Conservation (phyloP, 2,329 filamentous ascomycete genomes). For the Colletotrichum viniferum region DNA sequence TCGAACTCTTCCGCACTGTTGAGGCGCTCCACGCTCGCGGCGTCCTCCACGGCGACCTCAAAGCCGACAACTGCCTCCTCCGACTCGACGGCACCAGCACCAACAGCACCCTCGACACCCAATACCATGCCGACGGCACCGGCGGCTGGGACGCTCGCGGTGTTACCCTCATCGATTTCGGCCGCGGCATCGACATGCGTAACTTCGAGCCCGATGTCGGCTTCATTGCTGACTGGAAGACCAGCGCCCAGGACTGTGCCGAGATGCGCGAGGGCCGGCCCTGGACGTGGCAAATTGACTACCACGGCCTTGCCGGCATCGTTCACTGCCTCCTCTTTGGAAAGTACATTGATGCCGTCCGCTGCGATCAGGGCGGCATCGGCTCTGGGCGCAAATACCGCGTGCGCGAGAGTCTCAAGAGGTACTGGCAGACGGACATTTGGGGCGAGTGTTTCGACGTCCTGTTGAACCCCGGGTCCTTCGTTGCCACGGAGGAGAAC, state of each 20-base stretch:
- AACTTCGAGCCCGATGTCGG: conserved; percentile 77
- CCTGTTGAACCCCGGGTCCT: conserved; percentile 79
- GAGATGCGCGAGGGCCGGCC: conserved; percentile 94
- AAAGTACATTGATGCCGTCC: conserved; percentile 86
- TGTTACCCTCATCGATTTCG: conserved; percentile 90
- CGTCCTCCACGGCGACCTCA: conserved; percentile 91
- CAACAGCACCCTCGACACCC: conserved; percentile 54
- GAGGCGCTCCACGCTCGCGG: conserved; percentile 82
- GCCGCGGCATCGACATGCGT: conserved; percentile 91
- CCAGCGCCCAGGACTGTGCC: conserved; percentile 83
- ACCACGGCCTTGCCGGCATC: conserved; percentile 88
- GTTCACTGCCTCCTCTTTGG: conserved; percentile 91
- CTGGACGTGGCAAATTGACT: conserved; percentile 98
- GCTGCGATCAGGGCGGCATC: conserved; percentile 57
- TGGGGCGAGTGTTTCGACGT: conserved; percentile 86
- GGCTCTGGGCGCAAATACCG: conserved; percentile 74
- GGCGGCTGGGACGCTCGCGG: conserved; percentile 83
- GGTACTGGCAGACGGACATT: conserved; percentile 96
- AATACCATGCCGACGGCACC: conserved; percentile 75
- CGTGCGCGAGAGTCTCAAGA: conserved; percentile 82
- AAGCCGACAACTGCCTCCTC: conserved; percentile 93
- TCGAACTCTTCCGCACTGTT: conserved; percentile 89
- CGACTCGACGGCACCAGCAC: conserved; percentile 67
- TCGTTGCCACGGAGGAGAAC: conserved; percentile 68
- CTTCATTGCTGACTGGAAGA: conserved; percentile 97